A percentile compares a stretch with the other conserved stretches of the same genome.
Conservation (phyloP, 768 basidiomycete genomes). For the Panaeolus cyanescens region DNA sequence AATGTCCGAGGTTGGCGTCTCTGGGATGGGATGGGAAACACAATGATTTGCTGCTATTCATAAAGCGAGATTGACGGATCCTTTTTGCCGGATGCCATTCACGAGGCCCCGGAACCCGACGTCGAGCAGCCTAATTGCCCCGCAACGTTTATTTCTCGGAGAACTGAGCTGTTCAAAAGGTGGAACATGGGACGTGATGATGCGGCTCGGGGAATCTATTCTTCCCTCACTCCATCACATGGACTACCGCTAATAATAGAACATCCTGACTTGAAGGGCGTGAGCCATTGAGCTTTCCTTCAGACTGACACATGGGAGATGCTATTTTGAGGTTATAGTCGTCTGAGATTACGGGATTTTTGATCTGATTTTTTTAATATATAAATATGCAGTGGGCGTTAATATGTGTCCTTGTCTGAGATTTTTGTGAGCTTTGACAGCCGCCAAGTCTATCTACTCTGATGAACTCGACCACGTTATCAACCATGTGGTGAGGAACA, state of each 20-base stretch:
- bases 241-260: background rate
- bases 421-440: background rate
- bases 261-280: background rate
- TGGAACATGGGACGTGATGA: background rate
- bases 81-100: no score
- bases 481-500: background rate
- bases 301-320: background rate
- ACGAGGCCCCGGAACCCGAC: background rate
- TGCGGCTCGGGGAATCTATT: background rate
- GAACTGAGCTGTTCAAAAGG: background rate
- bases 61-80: no score
- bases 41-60: no score
- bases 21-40: no score
- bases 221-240: background rate
- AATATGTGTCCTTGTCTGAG: background rate
- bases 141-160: background rate
- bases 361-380: background rate
- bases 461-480: background rate
- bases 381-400: background rate
- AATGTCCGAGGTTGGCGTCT: no score
- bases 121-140: background rate
- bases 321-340: background rate
- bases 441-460: background rate
- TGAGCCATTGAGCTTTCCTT: background rate
- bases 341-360: background rate